phyloP scores from a whole-genome alignment of 2,329 filamentous ascomycete species.

The Akanthomyces lecanii region DNA sequence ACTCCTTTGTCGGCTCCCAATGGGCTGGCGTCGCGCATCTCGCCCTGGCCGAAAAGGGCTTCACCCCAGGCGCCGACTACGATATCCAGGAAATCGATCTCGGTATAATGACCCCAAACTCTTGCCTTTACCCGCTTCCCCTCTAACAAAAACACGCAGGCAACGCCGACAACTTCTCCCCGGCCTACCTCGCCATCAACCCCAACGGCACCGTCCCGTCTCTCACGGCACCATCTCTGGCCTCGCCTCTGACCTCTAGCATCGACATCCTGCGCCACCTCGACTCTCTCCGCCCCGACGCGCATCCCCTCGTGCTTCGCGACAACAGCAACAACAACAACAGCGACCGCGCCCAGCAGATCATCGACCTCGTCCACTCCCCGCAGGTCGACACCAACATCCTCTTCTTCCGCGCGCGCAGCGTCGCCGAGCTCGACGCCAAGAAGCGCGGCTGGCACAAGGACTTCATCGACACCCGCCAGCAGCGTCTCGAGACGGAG shows the following conservation, averaged over 20 bases:
- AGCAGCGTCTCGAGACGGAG: conserved; percentile 19
- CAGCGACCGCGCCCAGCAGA: conserved; percentile 11
- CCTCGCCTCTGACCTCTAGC: conserved; percentile 18
- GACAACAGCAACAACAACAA: not conserved
- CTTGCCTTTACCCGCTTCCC: not conserved
- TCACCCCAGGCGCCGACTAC: conserved; percentile 18
- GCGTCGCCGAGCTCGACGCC: conserved; percentile 15
- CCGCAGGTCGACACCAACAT: conserved; percentile 18
- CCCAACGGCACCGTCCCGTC: conserved; percentile 21
- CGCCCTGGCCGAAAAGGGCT: conserved; percentile 21
- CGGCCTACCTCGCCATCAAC: conserved; percentile 21
- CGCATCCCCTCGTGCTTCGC: conserved; percentile 11
- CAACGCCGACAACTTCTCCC: conserved; percentile 19
- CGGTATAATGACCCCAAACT: not conserved
- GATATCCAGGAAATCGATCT: conserved; percentile 19
- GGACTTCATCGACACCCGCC: conserved; percentile 16
- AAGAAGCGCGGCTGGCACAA: conserved; percentile 13
- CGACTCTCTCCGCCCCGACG: conserved; percentile 3
- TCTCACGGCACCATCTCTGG: conserved; percentile 17
- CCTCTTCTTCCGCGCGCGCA: conserved; percentile 19
- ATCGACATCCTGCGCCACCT: conserved; percentile 20
- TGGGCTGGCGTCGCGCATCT: conserved; percentile 22
- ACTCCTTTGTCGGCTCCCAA: conserved; percentile 21
- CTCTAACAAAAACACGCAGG: not conserved
- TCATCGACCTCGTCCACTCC: conserved; percentile 22